Conservation (phyloP, 2,329 filamentous ascomycete genomes). For the Ceratocystis albifundus region DNA sequence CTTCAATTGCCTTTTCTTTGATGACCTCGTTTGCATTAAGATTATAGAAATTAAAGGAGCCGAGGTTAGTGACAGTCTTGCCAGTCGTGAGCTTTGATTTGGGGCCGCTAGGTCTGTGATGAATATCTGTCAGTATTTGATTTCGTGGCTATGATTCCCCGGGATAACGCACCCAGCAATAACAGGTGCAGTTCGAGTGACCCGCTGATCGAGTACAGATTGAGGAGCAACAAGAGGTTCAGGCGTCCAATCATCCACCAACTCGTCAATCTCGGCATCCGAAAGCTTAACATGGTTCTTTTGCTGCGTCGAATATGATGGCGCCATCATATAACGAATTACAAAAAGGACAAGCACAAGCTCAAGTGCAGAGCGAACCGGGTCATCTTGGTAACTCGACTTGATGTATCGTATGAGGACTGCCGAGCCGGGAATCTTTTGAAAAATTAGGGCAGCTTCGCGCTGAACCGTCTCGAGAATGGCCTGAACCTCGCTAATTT, state of each 20-base stretch:
- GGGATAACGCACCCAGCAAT: conserved; percentile 60
- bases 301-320: conserved; percentile 83
- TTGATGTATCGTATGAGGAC: conserved; percentile 92
- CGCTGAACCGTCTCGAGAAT: conserved; percentile 43
- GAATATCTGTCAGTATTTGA: neutral
- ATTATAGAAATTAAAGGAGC: conserved; percentile 96
- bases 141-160: neutral
- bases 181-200: conserved; percentile 74
- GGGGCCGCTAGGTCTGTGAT: conserved; percentile 67
- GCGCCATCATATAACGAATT: conserved; percentile 80
- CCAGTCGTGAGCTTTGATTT: conserved; percentile 82
- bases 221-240: conserved; percentile 74
- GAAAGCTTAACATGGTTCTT: conserved; percentile 80
- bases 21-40: conserved; percentile 85
- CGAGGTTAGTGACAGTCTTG: conserved; percentile 83
- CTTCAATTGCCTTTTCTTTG: conserved; percentile 90
- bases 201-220: conserved; percentile 63
- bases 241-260: conserved; percentile 92
- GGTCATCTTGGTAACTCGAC: conserved; percentile 95
- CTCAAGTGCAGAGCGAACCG: conserved; percentile 84
- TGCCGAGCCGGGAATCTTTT: conserved; percentile 84
- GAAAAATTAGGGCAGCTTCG: conserved; percentile 55
- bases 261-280: conserved; percentile 93
- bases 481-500: conserved; percentile 49
- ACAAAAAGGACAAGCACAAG: conserved; percentile 91